Base-by-base conservation (phyloP, 768 basidiomycete genomes). In the Lyophyllum semitale region DNA sequence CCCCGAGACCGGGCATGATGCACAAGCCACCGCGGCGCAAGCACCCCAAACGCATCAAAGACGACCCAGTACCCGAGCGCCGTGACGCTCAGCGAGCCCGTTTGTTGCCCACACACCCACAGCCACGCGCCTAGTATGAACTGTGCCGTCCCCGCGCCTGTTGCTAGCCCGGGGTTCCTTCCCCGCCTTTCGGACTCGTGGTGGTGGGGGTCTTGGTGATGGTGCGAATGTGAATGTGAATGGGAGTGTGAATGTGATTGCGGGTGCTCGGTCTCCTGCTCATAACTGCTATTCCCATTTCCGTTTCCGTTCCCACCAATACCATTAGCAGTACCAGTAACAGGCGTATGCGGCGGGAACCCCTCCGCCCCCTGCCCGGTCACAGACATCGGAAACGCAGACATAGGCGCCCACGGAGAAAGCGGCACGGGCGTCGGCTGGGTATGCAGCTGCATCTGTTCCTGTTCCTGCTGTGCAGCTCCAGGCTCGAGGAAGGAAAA, bases 11-110 rank as follows among this genome's bases (percentile, higher is more conserved):
- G n/a, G n/a, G n/a, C n/a, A n/a, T n/a, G n/a, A 13, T 41, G 53
- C 18, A 67, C 70, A 44, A 84, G 66, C 69, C 79, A 82, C 7
- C 69, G 68, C 20, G 80, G 76, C 23, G 83, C 54, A 3, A 84
- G 69, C 9, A 96, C 81, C 0, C 95, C 95, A 58, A 95, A 77
- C 3, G 94, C 83, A 67, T 98, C 96, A 66, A 98, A 99, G 1
- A 98, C 94, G 22, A 96, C 85, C 86, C 96, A 90, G 67, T 99
- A 99, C 0, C 96, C 97, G 17, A 99, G 70, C 0, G 94, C 97
- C 1, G 96, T 96, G 52, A 89, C 86, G 8, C 89, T 80, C 26
- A 98, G 73, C 45, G 93, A 94, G 17, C 95, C 95, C 20, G 85
- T 83, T 57, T 88, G 85, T 70, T 99, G 97, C 1, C 95, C 95